A percentile compares a stretch with the other conserved stretches of the same genome.
Conservation (phyloP, 148 eudicot species). For the Fagopyrum tataricum region DNA sequence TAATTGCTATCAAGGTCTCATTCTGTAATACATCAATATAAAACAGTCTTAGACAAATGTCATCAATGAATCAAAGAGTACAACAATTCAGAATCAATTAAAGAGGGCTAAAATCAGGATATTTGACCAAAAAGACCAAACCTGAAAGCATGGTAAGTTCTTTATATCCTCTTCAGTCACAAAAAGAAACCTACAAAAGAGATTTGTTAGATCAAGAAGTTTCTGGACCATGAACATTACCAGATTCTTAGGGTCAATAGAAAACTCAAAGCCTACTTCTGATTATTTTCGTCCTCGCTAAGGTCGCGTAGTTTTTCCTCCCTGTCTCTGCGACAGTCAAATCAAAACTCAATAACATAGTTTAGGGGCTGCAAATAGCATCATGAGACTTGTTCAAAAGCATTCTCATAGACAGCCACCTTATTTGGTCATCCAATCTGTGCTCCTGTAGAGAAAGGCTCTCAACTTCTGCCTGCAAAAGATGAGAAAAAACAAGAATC, state of each 20-base stretch:
- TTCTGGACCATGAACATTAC: neutral
- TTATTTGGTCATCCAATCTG: conserved; percentile 77
- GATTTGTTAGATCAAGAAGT: neutral
- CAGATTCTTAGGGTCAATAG: neutral
- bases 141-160: conserved; percentile 87
- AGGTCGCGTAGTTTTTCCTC: conserved; percentile 76
- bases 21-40: conserved; percentile 39
- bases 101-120: conserved; percentile 4
- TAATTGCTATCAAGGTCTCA: conserved; percentile 91
- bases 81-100: neutral
- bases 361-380: neutral
- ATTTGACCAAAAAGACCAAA: conserved; percentile 18
- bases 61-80: neutral
- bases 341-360: neutral
- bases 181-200: conserved; percentile 69
- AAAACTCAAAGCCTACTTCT: conserved; percentile 40
- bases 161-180: conserved; percentile 96
- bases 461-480: conserved; percentile 81
- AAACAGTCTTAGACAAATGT: conserved; percentile 15
- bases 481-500: neutral
- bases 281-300: conserved; percentile 85
- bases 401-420: conserved; percentile 32
- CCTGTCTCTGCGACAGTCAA: conserved; percentile 62
- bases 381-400: conserved; percentile 13
- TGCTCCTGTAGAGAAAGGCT: conserved; percentile 67